phyloP scores from a whole-genome alignment of 805 yeast genomes.

The Cyberlindnera sargentensis region DNA sequence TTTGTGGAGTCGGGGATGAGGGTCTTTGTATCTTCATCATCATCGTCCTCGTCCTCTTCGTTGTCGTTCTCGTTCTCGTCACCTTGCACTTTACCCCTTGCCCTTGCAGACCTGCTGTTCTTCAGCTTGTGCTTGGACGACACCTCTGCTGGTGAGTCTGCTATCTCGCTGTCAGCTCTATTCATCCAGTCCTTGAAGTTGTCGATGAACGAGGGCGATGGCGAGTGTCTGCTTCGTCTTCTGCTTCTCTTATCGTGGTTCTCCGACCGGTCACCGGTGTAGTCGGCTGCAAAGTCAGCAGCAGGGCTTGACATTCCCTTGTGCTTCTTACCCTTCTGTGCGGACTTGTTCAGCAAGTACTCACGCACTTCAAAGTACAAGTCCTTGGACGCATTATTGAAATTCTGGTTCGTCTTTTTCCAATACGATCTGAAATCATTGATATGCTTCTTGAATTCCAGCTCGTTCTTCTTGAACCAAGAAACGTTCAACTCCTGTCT shows the following conservation, averaged over 20 bases:
- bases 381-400: constrained; percentile 72
- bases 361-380: constrained; percentile 81
- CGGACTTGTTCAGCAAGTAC: constrained; percentile 45
- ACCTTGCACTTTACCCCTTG: constrained; percentile 2
- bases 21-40: constrained; percentile 12
- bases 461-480: constrained; percentile 95
- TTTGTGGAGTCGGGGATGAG: constrained; percentile 2
- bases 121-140: too few relatives aligned
- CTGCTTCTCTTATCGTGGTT: constrained; percentile 22
- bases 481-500: constrained; percentile 94
- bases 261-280: constrained; percentile 41
- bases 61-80: constrained; percentile 1
- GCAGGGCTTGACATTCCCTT: constrained; percentile 7
- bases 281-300: constrained; percentile 42
- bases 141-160: constrained; percentile 1
- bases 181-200: constrained; percentile 30
- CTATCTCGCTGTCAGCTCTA: constrained; percentile 19
- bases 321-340: constrained; percentile 13
- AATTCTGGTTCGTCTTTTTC: constrained; percentile 62
- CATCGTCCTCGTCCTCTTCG: constrained; percentile 2
- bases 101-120: background rate
- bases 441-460: constrained; percentile 88
- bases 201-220: constrained; percentile 23
- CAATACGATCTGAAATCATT: constrained; percentile 81
- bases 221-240: constrained; percentile 4